Evolutionary conservation across 345 rosid species (phyloP).

Genomic region (Sonneratia caseolaris): DNA sequence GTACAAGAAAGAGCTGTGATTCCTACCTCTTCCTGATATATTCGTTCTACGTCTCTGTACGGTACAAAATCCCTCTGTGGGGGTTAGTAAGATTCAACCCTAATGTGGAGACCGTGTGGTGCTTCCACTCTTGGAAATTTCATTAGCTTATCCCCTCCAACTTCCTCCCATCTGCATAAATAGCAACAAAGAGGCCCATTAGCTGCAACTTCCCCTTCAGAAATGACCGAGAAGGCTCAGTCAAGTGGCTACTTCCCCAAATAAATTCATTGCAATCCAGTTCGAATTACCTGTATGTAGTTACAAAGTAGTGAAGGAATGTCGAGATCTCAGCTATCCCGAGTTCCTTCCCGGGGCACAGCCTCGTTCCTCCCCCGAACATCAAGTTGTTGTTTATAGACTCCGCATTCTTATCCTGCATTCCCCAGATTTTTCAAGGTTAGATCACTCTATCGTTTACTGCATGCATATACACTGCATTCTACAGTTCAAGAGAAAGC

Average conservation of each 20-base stretch:
- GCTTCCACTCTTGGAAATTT: slow-evolving; percentile 94
- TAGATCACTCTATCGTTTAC: neutral
- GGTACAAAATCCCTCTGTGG: no score
- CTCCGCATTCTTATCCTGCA: slow-evolving; percentile 63
- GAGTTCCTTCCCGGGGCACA: slow-evolving; percentile 89
- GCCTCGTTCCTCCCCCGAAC: slow-evolving; percentile 88
- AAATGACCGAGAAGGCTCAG: neutral
- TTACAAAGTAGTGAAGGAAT: slow-evolving; percentile 84
- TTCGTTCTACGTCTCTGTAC: no score
- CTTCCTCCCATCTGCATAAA: slow-evolving; percentile 80
- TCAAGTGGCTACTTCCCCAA: neutral
- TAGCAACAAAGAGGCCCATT: neutral
- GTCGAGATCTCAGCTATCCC: slow-evolving; percentile 84
- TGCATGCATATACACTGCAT: neutral
- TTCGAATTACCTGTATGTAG: slow-evolving; percentile 57
- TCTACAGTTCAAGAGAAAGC: neutral
- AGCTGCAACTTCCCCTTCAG: no score
- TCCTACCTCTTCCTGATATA: no score
- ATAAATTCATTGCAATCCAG: neutral
- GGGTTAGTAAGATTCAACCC: slow-evolving; percentile 41
- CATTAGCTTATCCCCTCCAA: slow-evolving; percentile 55
- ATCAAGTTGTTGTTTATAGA: slow-evolving; percentile 42
- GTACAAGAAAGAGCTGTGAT: neutral
- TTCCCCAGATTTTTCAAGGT: neutral
- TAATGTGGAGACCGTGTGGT: slow-evolving; percentile 77